These are phyloP conservation scores for Lathyrus sativus DNA, from an alignment of 306 rosid genomes.

Conservation along the genomic window DNA sequence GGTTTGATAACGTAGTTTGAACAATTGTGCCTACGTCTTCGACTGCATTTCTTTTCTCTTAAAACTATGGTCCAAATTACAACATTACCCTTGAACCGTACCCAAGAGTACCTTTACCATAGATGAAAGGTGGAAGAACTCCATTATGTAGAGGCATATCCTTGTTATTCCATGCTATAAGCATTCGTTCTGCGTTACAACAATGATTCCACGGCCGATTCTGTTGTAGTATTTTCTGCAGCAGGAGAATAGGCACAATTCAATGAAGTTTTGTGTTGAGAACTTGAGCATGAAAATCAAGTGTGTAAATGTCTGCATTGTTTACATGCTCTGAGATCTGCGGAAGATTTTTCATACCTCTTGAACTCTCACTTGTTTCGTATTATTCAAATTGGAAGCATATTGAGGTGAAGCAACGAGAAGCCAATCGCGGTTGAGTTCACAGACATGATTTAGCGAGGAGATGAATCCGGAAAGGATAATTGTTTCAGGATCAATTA, in stretches of 20 bases:
- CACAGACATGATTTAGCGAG: conserved; percentile 58
- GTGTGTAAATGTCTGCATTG: not conserved
- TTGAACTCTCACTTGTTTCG: conserved; percentile 46
- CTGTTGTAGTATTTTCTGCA: conserved; percentile 59
- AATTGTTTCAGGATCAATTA: conserved; percentile 70
- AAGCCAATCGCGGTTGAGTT: conserved; percentile 79
- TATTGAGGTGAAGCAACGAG: conserved; percentile 73
- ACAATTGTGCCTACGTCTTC: not conserved
- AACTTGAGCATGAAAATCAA: not conserved
- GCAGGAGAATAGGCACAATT: conserved; percentile 46
- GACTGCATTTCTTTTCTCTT: not conserved
- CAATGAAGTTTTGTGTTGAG: conserved; percentile 30
- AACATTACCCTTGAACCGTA: not conserved
- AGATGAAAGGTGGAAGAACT: conserved; percentile 94
- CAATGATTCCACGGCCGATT: conserved; percentile 56
- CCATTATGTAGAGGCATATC: conserved; percentile 71
- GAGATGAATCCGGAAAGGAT: conserved; percentile 70
- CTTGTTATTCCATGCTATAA: conserved; percentile 82
- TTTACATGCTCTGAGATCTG: conserved; percentile 10
- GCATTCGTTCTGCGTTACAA: conserved; percentile 51
- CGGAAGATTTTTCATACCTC: conserved; percentile 59
- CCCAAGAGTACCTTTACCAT: conserved; percentile 52
- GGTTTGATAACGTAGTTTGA: not conserved
- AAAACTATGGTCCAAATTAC: not conserved
- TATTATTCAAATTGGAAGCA: conserved; percentile 58